phyloP scores from a whole-genome alignment of 2,329 filamentous ascomycete species.

The Fusarium sulawesiense region DNA sequence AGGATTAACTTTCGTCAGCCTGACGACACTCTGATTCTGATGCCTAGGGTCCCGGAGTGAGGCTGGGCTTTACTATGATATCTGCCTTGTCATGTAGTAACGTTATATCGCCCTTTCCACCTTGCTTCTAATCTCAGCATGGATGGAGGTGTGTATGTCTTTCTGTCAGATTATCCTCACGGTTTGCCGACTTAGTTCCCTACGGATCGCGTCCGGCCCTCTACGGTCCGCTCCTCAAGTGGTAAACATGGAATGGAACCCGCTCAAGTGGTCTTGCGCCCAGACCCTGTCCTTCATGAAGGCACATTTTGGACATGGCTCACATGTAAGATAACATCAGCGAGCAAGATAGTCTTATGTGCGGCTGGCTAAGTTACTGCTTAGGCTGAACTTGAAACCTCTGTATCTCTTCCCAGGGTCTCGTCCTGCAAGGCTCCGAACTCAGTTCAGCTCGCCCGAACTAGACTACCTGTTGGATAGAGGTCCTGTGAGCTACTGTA shows the following conservation, averaged over 20 bases:
- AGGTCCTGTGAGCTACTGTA: background rate
- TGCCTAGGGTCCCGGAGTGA: background rate
- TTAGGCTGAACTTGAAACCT: conserved; percentile 33
- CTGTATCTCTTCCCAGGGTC: conserved; percentile 28
- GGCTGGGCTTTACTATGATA: background rate
- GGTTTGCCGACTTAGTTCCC: conserved; percentile 29
- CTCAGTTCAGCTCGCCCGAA: conserved; percentile 17
- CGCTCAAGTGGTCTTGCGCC: conserved; percentile 17
- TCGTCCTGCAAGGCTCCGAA: conserved; percentile 22
- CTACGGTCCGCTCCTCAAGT: conserved; percentile 43
- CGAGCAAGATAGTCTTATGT: background rate
- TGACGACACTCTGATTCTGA: conserved; percentile 14
- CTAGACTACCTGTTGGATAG: background rate
- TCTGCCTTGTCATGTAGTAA: conserved; percentile 8
- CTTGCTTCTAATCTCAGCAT: background rate
- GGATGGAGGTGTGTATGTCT: conserved; percentile 32
- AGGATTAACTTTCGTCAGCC: conserved; percentile 21
- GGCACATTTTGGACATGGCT: background rate
- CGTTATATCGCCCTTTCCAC: background rate
- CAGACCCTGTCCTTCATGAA: conserved; percentile 4
- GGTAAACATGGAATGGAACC: conserved; percentile 19
- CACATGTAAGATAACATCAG: background rate
- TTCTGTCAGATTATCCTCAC: conserved; percentile 21
- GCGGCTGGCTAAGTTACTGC: conserved; percentile 10
- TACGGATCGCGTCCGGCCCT: conserved; percentile 41